These are phyloP conservation scores for Babesia bovis DNA, from an alignment of 169 alveolate species.

Conservation along the genomic window DNA sequence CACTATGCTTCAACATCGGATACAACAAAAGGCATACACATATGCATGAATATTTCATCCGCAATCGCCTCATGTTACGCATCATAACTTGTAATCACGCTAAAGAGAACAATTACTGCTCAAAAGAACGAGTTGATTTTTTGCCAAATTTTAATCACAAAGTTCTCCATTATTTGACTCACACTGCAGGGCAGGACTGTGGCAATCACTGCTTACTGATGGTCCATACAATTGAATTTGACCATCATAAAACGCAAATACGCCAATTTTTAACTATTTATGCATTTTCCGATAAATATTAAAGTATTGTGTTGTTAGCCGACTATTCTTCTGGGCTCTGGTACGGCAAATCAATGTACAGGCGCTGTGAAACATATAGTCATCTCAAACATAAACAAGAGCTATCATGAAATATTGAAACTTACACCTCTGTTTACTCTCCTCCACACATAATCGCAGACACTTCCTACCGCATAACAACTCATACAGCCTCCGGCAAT, in stretches of 20 bases:
- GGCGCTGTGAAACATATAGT: conserved; percentile 33
- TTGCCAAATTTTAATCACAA: neutral
- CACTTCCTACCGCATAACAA: conserved; percentile 51
- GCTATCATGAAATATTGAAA: neutral
- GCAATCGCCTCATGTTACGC: conserved; percentile 9
- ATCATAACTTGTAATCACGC: neutral
- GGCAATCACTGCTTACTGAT: neutral
- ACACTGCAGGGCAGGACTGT: neutral
- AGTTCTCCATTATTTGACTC: neutral
- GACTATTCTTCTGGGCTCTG: conserved; percentile 24
- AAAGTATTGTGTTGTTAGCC: neutral
- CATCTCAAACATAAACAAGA: neutral
- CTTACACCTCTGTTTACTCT: conserved; percentile 65
- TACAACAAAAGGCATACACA: neutral
- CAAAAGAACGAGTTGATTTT: conserved; percentile 5
- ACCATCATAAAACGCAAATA: neutral
- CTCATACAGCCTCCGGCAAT: conserved; percentile 61
- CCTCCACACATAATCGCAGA: conserved; percentile 62
- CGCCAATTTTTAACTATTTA: conserved; percentile 8
- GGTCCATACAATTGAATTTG: neutral
- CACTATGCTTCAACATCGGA: conserved; percentile 36
- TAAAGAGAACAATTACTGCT: neutral
- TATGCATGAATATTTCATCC: neutral
- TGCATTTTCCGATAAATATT: neutral
- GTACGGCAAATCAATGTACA: conserved; percentile 58